Evolutionary conservation across 148 eudicot genomes (phyloP), one percentile per base, ranked within the genome.

Genomic region (Cornus florida): DNA sequence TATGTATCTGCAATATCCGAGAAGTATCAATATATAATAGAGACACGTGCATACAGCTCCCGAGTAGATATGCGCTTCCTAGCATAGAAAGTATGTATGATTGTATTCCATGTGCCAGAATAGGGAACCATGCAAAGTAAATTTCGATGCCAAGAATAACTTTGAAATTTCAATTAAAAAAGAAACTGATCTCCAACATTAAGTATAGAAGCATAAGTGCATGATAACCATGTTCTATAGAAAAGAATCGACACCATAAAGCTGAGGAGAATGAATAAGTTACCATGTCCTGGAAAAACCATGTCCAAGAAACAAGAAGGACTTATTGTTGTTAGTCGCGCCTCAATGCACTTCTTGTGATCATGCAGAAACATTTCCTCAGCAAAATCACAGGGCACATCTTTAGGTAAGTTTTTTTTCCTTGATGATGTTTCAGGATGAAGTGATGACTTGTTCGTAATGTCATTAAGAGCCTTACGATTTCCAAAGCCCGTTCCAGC

Each of bases 301-400:
- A 35, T 70, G 75, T 78, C 81, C 69, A 59, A 38, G 39, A 70
- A 71, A 71, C 69, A 35, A 70, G 69, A 39, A 39, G 43, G 43
- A 39, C 43, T 39, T 7, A 39, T 39, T 7, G 43, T 4, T 62
- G 43, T 72, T 43, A 33, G 75, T 59, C 80, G 85, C 67, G 89
- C 72, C 43, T 84, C 85, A 32, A 77, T 82, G 80, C 89, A 87
- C 80, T 87, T 84, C 5, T 60, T 78, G 67, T 87, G 89, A 75
- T 87, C 89, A 73, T 87, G 89, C 80, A 87, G 70, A 76, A 82
- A 84, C 78, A 73, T 74, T 57, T 87, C 89, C n/a, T 76, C 89
- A 6, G 77, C 82, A 82, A 84, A 53, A 70, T 77, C 73, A 19
- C 7, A 4, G 43, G 77, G 77, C 71, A 80, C 83, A 64, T 77